phyloP scores from a whole-genome alignment of 192 early-diverging fungal genomes.

The Coemansia sp. region DNA sequence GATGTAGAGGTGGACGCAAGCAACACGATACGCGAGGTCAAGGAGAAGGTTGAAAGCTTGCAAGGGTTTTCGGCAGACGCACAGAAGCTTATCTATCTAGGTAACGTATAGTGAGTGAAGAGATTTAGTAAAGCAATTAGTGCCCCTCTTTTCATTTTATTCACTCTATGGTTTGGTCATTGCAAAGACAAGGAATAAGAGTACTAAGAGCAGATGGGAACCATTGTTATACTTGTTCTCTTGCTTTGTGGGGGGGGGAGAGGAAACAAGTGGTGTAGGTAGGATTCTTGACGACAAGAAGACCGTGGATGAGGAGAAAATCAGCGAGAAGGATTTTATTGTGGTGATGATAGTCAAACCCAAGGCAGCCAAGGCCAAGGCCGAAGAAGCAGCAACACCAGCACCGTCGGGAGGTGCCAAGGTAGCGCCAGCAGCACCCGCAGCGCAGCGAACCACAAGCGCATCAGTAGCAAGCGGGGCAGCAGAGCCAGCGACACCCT shows the following conservation, averaged over 20 bases:
- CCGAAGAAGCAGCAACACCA: constrained; percentile 2
- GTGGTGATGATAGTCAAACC: constrained; percentile 94
- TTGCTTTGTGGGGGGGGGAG: too few relatives aligned
- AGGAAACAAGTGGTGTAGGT: constrained; percentile 42
- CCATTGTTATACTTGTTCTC: neutral
- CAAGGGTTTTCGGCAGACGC: constrained; percentile 69
- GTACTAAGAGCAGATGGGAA: neutral
- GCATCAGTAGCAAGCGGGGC: constrained; percentile 23
- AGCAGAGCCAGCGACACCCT: constrained; percentile 45
- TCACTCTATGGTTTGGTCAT: too few relatives aligned
- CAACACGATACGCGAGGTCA: constrained; percentile 72
- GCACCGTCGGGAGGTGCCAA: constrained; percentile 30
- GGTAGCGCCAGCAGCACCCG: constrained; percentile 44
- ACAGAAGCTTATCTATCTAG: constrained; percentile 87
- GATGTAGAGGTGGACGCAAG: constrained; percentile 71
- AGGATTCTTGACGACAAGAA: constrained; percentile 85
- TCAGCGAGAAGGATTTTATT: constrained; percentile 90
- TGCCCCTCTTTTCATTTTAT: neutral
- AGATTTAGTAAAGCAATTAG: constrained; percentile 41
- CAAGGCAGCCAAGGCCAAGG: constrained; percentile 43
- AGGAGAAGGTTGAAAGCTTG: constrained; percentile 70
- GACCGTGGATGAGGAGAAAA: constrained; percentile 71
- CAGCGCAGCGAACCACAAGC: constrained; percentile 41
- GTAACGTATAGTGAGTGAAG: constrained; percentile 19
- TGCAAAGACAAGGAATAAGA: neutral